Evolutionary conservation across 2,329 filamentous ascomycete species (phyloP), one percentile per base, ranked within the genome.

Genomic region (Calonectria crousiana): DNA sequence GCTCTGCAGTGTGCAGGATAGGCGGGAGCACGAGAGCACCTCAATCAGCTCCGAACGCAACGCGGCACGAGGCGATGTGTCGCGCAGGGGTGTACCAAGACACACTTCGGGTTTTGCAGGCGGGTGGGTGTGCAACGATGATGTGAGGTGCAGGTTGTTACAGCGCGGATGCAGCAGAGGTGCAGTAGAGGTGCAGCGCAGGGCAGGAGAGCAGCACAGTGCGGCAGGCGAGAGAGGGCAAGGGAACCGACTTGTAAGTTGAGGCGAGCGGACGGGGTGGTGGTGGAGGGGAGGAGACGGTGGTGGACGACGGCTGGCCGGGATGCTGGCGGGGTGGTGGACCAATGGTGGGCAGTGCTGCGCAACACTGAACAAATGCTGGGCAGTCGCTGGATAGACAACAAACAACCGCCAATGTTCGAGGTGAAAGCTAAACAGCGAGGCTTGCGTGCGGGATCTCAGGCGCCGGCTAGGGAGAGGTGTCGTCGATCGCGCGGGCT

Each of bases 31-130:
- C 68, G 71, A 77, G 73, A 66, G 69, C 77, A 75, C 73, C 53
- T 51, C 75, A 73, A 62, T 64, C 76, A 74, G 74, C 58, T 53
- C 76, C 60, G 58, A 71, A 58, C 69, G 74, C 70, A 73, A 71
- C 73, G 79, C 75, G 65, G 67, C 76, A 77, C 78, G 74, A 80
- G 71, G 73, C 65, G 68, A 72, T 73, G 58, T 73, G 78, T 77
- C 51, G 79, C 76, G 74, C 76, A 76, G 71, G 67, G 71, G 68
- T 76, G 69, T 72, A 62, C 75, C 74, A 67, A 78, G 73, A 78
- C 72, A 72, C 66, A 73, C 66, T 69, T 64, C 77, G 72, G 72
- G 71, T 71, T 77, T 75, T 69, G 74, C 67, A 72, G 58, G 72
- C 71, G 70, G 75, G 72, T 62, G 77, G 69, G 67, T 66, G 72